Evolutionary conservation across 495 filamentous ascomycete species (phyloP), one percentile per base, ranked within the genome.

Genomic region (Pyrenula massariospora): DNA sequence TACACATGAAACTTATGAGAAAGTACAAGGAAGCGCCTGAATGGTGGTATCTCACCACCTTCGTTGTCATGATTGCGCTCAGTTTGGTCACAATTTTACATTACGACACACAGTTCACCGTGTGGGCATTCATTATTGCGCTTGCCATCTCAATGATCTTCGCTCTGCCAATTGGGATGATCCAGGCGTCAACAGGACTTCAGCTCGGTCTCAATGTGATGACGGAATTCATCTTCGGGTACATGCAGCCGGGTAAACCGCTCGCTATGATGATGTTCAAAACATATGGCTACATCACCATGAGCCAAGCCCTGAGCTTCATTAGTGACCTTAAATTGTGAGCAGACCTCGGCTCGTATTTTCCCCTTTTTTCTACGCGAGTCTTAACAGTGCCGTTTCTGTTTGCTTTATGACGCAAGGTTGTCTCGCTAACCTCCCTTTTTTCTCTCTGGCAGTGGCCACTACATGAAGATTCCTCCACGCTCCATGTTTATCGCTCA

Each of bases 381-480:
- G n/a, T n/a, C n/a, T n/a, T n/a, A n/a, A n/a, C n/a, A n/a, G n/a
- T n/a, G n/a, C n/a, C n/a, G n/a, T n/a, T n/a, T n/a, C n/a, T n/a
- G n/a, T n/a, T n/a, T n/a, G n/a, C n/a, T n/a, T n/a, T n/a, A n/a
- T n/a, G n/a, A n/a, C n/a, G n/a, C n/a, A n/a, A n/a, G n/a, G n/a
- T n/a, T n/a, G n/a, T n/a, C n/a, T n/a, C n/a, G n/a, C n/a, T n/a
- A n/a, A n/a, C n/a, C n/a, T n/a, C n/a, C n/a, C n/a, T n/a, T 79
- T 81, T 55, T 15, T 73, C 77, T 48, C 56, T 70, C 1, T 69
- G 76, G 63, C 52, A 75, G 42, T 56, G 85, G 82, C 8, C 84
- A 88, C 63, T 89, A 88, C 68, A 81, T 88, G 69, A 87, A 88
- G 63, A 80, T 86, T n/a, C 80, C 84, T 1, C 84, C 84, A 0